These are phyloP conservation scores for Oxytropis ochrocephala DNA, from an alignment of 306 rosid species.

Conservation along the genomic window DNA sequence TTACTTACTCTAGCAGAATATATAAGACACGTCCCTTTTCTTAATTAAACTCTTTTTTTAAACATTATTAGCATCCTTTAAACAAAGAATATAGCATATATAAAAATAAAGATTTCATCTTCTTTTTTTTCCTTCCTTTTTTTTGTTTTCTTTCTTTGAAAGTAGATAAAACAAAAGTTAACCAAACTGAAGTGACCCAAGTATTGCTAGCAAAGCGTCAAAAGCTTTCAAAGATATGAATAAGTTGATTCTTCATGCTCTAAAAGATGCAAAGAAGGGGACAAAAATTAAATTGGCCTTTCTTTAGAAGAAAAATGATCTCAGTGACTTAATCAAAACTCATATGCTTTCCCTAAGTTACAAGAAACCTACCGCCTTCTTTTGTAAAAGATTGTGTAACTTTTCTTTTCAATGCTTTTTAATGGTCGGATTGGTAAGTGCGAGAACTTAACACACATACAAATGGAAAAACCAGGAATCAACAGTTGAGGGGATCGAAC, in stretches of 20 bases:
- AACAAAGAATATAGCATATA: constrained; percentile 7
- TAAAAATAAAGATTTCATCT: neutral
- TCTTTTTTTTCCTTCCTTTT: neutral
- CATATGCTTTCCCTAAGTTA: constrained; percentile 51
- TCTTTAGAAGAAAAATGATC: constrained; percentile 16
- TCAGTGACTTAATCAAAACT: constrained; percentile 13
- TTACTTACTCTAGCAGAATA: neutral
- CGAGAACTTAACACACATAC: no score
- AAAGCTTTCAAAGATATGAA: constrained; percentile 28
- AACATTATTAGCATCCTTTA: constrained; percentile 19
- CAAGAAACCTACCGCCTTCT: constrained; percentile 45
- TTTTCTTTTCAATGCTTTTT: constrained; percentile 23
- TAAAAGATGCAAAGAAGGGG: constrained; percentile 25
- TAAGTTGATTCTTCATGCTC: constrained; percentile 22
- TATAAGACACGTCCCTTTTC: neutral
- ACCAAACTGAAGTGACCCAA: constrained; percentile 29
- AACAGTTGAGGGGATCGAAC: no score
- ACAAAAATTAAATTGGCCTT: constrained; percentile 17
- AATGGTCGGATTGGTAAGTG: neutral
- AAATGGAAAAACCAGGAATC: no score
- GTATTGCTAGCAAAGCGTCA: constrained; percentile 23
- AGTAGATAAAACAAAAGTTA: constrained; percentile 20
- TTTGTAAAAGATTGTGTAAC: constrained; percentile 26
- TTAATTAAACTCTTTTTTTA: neutral
- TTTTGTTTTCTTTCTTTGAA: constrained; percentile 7